These are phyloP conservation scores for Alternaria conjuncta DNA, from an alignment of 2,329 filamentous ascomycete species.

Conservation along the genomic window DNA sequence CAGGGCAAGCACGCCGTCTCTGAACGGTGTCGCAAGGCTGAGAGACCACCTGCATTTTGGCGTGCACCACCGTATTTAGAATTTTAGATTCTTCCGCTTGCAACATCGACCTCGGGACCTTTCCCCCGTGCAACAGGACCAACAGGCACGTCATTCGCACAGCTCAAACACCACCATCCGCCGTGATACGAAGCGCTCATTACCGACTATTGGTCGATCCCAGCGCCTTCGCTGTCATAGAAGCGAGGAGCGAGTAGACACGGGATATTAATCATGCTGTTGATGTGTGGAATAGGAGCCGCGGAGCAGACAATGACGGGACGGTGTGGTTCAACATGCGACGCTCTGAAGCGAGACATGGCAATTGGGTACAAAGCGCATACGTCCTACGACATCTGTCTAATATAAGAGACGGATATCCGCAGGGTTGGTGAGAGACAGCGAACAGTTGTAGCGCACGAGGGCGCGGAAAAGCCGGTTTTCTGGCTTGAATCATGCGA, in stretches of 20 bases:
- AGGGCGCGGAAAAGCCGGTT: slow-evolving; percentile 16
- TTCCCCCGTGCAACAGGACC: not conserved
- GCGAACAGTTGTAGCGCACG: slow-evolving; percentile 1
- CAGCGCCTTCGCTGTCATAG: slow-evolving; percentile 11
- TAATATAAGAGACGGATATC: slow-evolving; percentile 17
- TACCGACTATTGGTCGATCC: not conserved
- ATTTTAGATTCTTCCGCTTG: not conserved
- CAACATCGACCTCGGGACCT: not conserved
- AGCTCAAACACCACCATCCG: slow-evolving; percentile 2
- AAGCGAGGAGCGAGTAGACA: not conserved
- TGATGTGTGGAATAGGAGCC: not conserved
- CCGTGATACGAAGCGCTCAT: not conserved
- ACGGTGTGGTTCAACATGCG: not conserved
- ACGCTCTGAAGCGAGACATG: slow-evolving; percentile 1
- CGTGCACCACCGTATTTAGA: not conserved
- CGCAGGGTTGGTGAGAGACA: slow-evolving; percentile 8
- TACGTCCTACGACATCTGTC: not conserved
- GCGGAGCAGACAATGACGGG: not conserved
- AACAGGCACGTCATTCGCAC: slow-evolving; percentile 16
- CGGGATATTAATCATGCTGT: not conserved
- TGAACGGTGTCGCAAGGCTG: not conserved
- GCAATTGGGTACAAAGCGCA: slow-evolving; percentile 2
- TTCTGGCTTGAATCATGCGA: not conserved
- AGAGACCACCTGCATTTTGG: not conserved
- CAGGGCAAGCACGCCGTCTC: not conserved